Base-by-base conservation (phyloP, 805 yeast species). In the Tetrapisispora namnaoensis region DNA sequence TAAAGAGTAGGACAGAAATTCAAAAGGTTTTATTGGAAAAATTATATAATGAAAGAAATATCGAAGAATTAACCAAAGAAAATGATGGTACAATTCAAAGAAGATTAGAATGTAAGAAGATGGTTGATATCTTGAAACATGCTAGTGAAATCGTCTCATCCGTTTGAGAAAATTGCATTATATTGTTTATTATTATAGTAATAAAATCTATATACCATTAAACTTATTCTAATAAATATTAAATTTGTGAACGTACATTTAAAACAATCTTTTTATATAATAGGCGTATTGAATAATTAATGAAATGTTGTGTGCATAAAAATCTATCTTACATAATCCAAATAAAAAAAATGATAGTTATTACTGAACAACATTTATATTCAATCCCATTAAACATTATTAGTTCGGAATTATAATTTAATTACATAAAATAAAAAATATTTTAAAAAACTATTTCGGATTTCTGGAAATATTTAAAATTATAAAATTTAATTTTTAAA, bases 11-110 rank as follows among this genome's bases (percentile, higher is more conserved):
- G 72, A 82, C 79, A 49, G 95, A 87, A 59, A 85, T 93, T 60
- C 99, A 95, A 71, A 86, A 82, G 65, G 95, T 86, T 56, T 74
- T 93, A 54, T 74, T 93, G 55, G 95, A 86, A 69, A 86, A 86
- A 68, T 74, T 93, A 53, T 93, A 91, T 69, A 77, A 82, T 49
- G 51, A 50, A 20, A 79, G 78, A 41, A 87, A 85, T 57, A 73
- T 88, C 61, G 83, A 75, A 45, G 85, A 80, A 43, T 73, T 93
- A 63, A 88, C 91, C 37, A 86, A 84, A 69, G 99, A 93, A 69
- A 89, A 90, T 61, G 98, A 91, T 48, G 66, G 79, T 47, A 93
- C 97, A 0, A 89, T 88, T 52, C 95, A 89, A 68, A 83, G 96
- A 75, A 83, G 99, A 70, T 84, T 83, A 63, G 98, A 93, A 69